Conservation (phyloP, 306 rosid species). For the Phaseolus lunatus region DNA sequence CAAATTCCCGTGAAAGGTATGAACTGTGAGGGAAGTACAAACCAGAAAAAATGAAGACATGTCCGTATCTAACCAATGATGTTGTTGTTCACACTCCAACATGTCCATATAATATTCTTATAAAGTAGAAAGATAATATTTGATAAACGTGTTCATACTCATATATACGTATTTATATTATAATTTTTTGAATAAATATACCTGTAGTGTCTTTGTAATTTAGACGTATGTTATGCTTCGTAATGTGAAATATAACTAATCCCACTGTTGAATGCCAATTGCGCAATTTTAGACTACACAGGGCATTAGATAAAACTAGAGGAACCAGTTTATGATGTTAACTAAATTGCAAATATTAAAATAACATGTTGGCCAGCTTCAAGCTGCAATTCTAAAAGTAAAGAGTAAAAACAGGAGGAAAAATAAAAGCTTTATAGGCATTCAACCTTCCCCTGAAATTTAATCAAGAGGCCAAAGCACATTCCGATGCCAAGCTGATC, state of each 20-base stretch:
- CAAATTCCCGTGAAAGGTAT: not conserved
- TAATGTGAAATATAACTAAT: too few species aligned
- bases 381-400: not conserved
- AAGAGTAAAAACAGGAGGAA: not conserved
- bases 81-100: not conserved
- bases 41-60: not conserved
- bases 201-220: too few species aligned
- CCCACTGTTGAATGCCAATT: not conserved
- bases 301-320: not conserved
- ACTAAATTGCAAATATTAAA: not conserved
- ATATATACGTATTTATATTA: too few species aligned
- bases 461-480: not conserved
- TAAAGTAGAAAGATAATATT: not conserved
- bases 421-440: not conserved
- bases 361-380: not conserved
- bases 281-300: not conserved
- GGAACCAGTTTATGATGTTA: not conserved
- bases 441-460: not conserved
- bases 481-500: not conserved
- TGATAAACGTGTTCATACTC: not conserved
- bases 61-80: not conserved
- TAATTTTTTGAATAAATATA: too few species aligned
- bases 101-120: too few species aligned
- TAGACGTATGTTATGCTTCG: too few species aligned
- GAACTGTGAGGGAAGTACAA: not conserved